phyloP scores from a whole-genome alignment of 192 early-diverging fungal species.

The Mortierella hygrophila region DNA sequence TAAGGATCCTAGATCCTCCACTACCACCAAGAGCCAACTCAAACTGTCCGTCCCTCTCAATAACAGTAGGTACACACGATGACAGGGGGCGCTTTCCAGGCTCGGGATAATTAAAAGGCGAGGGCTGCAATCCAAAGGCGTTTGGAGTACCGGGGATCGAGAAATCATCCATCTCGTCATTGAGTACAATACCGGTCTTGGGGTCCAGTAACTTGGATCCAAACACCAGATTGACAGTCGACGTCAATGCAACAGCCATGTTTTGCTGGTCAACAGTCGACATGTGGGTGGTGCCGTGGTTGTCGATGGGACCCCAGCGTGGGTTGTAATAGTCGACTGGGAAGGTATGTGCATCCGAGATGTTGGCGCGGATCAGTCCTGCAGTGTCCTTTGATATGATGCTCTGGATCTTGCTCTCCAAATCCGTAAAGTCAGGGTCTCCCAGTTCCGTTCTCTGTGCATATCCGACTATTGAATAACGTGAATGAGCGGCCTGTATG shows the following conservation, averaged over 20 bases:
- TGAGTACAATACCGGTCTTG: conserved; percentile 89
- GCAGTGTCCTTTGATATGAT: conserved; percentile 82
- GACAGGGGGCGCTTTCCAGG: conserved; percentile 90
- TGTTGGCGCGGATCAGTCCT: conserved; percentile 71
- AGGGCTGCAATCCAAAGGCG: conserved; percentile 84
- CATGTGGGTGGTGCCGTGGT: conserved; percentile 94
- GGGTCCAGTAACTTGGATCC: conserved; percentile 91
- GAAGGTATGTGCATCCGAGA: conserved; percentile 80
- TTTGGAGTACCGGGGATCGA: conserved; percentile 81
- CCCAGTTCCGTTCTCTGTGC: conserved; percentile 86
- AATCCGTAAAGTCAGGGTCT: conserved; percentile 81
- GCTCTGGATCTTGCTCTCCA: conserved; percentile 66
- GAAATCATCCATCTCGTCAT: conserved; percentile 98
- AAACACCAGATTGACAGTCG: conserved; percentile 92
- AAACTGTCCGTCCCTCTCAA: conserved; percentile 74
- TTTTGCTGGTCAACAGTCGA: conserved; percentile 82
- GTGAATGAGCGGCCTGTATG: background rate
- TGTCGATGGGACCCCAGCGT: conserved; percentile 77
- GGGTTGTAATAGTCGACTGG: conserved; percentile 84
- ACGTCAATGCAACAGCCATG: conserved; percentile 87
- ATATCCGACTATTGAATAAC: conserved; percentile 65
- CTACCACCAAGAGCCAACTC: conserved; percentile 86
- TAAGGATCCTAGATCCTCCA: conserved; percentile 90
- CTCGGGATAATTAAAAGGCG: conserved; percentile 85
- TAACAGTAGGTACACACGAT: conserved; percentile 72